phyloP scores from a whole-genome alignment of 306 rosid species.

The Vigna unguiculata region DNA sequence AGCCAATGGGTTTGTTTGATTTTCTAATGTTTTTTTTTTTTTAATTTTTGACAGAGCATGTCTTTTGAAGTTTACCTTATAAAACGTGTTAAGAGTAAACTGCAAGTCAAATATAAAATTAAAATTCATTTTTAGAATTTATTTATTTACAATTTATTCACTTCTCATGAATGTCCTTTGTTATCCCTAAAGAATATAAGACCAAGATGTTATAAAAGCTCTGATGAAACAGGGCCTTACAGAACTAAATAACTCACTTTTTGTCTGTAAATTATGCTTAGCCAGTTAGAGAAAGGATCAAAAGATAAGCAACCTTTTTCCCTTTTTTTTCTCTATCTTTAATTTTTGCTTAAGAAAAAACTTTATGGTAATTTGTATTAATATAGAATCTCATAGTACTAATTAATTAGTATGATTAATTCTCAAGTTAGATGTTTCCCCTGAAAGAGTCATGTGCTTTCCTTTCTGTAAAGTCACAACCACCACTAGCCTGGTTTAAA shows the following conservation, averaged over 20 bases:
- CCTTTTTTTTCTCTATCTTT: background rate
- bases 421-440: constrained; percentile 22
- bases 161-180: background rate
- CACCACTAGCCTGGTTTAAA: constrained; percentile 2
- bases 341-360: background rate
- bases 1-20: no score
- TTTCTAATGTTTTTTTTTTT: no score
- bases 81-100: background rate
- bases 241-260: constrained; percentile 30
- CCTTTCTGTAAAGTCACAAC: constrained; percentile 7
- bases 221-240: constrained; percentile 1
- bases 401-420: constrained; percentile 1
- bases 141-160: background rate
- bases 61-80: background rate
- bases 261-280: constrained; percentile 25
- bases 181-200: background rate
- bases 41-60: no score
- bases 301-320: constrained; percentile 25
- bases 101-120: background rate
- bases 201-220: constrained; percentile 23
- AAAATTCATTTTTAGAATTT: background rate
- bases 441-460: constrained; percentile 22
- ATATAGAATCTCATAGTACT: constrained; percentile 30
- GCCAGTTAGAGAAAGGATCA: constrained; percentile 38
- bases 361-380: background rate